These are phyloP conservation scores for Lomentospora prolificans DNA, from an alignment of 2,329 filamentous ascomycete genomes.

Conservation along the genomic window DNA sequence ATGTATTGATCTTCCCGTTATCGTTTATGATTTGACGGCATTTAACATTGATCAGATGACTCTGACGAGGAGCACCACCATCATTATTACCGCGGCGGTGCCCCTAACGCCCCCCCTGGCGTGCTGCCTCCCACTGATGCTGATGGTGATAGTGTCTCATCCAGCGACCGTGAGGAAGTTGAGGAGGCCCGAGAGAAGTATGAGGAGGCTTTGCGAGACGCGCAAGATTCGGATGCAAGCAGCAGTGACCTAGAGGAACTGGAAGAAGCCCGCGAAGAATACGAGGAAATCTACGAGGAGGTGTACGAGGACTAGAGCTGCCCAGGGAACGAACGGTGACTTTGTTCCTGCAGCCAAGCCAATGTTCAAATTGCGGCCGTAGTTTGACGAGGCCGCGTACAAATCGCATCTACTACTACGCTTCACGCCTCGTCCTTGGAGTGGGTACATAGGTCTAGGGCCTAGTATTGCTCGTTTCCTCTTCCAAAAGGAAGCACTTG, in stretches of 20 bases:
- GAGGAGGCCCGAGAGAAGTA: slow-evolving; percentile 32
- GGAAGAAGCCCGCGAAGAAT: slow-evolving; percentile 41
- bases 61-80: slow-evolving; percentile 11
- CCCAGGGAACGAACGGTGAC: not conserved
- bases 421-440: too few species aligned
- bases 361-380: too few species aligned
- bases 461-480: too few species aligned
- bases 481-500: too few species aligned
- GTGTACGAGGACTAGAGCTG: slow-evolving; percentile 18
- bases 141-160: slow-evolving; percentile 31
- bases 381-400: too few species aligned
- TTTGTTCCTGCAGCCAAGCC: too few species aligned
- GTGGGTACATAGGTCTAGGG: too few species aligned
- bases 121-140: slow-evolving; percentile 27
- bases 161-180: slow-evolving; percentile 31
- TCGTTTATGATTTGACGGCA: not conserved
- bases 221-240: slow-evolving; percentile 32
- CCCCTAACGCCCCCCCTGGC: slow-evolving; percentile 19
- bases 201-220: slow-evolving; percentile 30
- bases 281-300: slow-evolving; percentile 39
- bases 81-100: not conserved
- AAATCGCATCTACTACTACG: too few species aligned
- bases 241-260: slow-evolving; percentile 42
- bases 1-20: slow-evolving; percentile 17
- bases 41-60: slow-evolving; percentile 15